Percentiles rank a stretch among this genome's conserved stretches.
Conservation (phyloP, 305 asterid genomes). For the Lippia alba region DNA sequence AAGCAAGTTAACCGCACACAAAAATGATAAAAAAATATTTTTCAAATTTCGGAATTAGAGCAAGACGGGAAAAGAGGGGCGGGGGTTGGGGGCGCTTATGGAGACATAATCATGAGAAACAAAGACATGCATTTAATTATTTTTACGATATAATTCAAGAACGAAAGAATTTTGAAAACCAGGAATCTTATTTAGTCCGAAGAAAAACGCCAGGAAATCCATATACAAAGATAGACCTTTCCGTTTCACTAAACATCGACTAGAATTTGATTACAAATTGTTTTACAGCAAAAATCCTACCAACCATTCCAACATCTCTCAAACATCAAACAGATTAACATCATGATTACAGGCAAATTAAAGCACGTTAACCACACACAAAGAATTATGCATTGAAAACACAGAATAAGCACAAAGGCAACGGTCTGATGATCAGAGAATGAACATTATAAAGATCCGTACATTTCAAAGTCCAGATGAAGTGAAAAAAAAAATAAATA, state of each 20-base stretch:
- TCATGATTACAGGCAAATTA: neutral
- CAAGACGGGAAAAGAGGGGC: neutral
- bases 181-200: neutral
- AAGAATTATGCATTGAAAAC: neutral
- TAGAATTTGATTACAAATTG: conserved; percentile 17
- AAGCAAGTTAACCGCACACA: no score
- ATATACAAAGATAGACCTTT: neutral
- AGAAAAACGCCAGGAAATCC: neutral
- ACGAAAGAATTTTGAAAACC: neutral
- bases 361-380: conserved; percentile 16
- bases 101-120: neutral
- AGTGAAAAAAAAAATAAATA: conserved; percentile 1
- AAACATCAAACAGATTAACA: neutral
- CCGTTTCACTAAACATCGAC: conserved; percentile 9
- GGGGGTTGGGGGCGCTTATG: no score
- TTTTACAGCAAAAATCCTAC: neutral
- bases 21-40: neutral
- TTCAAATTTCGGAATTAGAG: neutral
- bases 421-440: conserved; percentile 16
- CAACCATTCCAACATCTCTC: neutral
- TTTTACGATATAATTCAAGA: neutral
- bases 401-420: neutral
- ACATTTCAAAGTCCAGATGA: neutral
- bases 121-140: conserved; percentile 4
- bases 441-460: neutral